phyloP scores from a whole-genome alignment of 768 basidiomycete genomes.

The Lanmaoa pseudosensibilis region DNA sequence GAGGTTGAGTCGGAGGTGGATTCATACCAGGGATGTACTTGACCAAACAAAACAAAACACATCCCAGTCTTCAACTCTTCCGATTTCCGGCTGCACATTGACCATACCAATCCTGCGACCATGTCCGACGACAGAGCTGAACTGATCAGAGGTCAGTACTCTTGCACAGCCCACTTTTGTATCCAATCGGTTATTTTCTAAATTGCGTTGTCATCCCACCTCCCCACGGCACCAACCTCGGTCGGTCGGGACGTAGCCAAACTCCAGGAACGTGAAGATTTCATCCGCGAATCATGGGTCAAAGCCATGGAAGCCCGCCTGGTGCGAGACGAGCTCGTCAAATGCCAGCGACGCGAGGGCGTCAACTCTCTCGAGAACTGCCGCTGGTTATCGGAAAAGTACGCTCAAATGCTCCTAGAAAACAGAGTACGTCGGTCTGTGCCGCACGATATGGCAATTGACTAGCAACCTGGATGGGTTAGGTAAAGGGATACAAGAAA shows the following conservation, averaged over 20 bases:
- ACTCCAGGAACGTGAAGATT: conserved; percentile 66
- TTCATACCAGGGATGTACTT: not conserved
- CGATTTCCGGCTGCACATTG: not conserved
- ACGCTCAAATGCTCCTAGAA: conserved; percentile 72
- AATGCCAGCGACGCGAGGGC: conserved; percentile 88
- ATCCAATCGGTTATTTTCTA: not conserved
- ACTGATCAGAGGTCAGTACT: conserved; percentile 31
- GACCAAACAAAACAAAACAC: conserved; percentile 14
- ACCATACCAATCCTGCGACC: conserved; percentile 5
- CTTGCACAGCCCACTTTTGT: not conserved
- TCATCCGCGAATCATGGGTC: conserved; percentile 91
- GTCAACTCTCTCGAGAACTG: conserved; percentile 92
- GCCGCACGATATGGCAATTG: not conserved
- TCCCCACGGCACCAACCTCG: not conserved
- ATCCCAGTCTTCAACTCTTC: not conserved
- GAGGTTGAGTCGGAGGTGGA: not conserved
- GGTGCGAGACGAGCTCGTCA: conserved; percentile 83
- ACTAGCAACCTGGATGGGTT: conserved; percentile 2
- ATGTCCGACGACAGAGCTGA: conserved; percentile 38
- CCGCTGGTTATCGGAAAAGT: conserved; percentile 81
- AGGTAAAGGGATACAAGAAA: conserved; percentile 86
- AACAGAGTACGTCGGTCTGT: conserved; percentile 61
- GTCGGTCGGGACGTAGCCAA: conserved; percentile 43
- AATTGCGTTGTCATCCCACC: not conserved
- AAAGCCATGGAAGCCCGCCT: conserved; percentile 90